Base-by-base conservation (phyloP, 1,284 basidiomycete genomes). In the Trichosporon faecale region DNA sequence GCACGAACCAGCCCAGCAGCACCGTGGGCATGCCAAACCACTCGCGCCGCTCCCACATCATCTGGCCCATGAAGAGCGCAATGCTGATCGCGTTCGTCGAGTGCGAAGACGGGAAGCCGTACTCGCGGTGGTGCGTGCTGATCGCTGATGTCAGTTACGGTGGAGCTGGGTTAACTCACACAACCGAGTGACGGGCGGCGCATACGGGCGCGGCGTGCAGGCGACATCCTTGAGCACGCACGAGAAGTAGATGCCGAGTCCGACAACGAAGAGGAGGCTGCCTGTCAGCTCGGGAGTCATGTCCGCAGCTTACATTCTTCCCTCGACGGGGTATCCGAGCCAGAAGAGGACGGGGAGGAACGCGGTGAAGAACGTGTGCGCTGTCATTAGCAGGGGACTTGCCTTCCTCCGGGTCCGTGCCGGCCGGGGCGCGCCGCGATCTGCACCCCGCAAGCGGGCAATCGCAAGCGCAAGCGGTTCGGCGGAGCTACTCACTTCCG, bases 331-430 rank as follows among this genome's bases (percentile, higher is more conserved):
- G 72, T 89, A 88, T 1, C 94, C 94, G 76, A 96, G 93, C 87
- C 95, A 98, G 80, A 91, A 96, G 69, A 93, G 86, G 3, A 91
- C 85, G 0, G 96, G 95, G 1, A 98, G 85, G 74, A 92, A 88
- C 29, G 90, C 89, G 88, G 96, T 92, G 86, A 98, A 98, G 85
- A 96, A 98, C 0, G 93, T 95, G 79, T 98, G 95, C 0, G 94
- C 82, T 82, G 37, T n/a, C n/a, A 18, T 44, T 18, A 44, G 40
- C 52, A 40, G 29, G 29, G 27, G 46, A 40, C 63, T 27, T 40
- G n/a, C 63, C 35, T 16, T 11, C 11, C 1, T 21, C 9, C 35
- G 63, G 18, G 25, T 31, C 16, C 21, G 12, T 40, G 37, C 35
- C 16, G 63, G 16, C 40, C 35, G 35, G 35, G 35, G 35, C 35